These are phyloP conservation scores for Ceratocystiopsis minuta DNA, from an alignment of 2,329 filamentous ascomycete species.

Conservation along the genomic window DNA sequence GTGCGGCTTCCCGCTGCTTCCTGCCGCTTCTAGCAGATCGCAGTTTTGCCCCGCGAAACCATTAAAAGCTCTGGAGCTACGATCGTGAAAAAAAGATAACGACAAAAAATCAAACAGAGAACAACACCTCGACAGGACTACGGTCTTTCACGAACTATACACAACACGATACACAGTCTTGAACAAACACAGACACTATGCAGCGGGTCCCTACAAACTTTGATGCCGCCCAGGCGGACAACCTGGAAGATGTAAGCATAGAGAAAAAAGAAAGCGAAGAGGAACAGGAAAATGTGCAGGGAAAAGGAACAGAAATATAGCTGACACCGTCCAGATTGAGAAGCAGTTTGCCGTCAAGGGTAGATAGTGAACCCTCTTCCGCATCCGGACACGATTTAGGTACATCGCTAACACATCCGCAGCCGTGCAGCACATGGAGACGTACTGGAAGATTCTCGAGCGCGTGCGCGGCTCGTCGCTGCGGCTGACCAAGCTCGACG, in stretches of 20 bases:
- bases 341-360: conserved; percentile 97
- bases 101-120: neutral
- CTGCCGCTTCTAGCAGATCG: conserved; percentile 3
- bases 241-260: conserved; percentile 35
- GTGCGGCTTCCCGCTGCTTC: conserved; percentile 3
- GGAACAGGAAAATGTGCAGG: neutral
- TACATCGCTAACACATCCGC: no score
- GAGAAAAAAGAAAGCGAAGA: neutral
- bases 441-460: conserved; percentile 92
- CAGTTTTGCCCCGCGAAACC: neutral
- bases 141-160: neutral
- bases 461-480: conserved; percentile 75
- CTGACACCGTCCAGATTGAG: conserved; percentile 52
- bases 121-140: neutral
- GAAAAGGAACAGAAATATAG: neutral
- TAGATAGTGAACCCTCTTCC: no score
- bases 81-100: neutral
- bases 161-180: neutral
- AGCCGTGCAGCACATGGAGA: conserved; percentile 81
- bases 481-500: conserved; percentile 81
- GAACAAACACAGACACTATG: conserved; percentile 5
- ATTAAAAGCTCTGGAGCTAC: neutral
- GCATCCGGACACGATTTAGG: no score
- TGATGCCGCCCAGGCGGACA: conserved; percentile 36
- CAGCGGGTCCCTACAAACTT: conserved; percentile 34